These are phyloP conservation scores for Fusarium algeriense DNA, from an alignment of 2,329 filamentous ascomycete genomes.

Conservation along the genomic window DNA sequence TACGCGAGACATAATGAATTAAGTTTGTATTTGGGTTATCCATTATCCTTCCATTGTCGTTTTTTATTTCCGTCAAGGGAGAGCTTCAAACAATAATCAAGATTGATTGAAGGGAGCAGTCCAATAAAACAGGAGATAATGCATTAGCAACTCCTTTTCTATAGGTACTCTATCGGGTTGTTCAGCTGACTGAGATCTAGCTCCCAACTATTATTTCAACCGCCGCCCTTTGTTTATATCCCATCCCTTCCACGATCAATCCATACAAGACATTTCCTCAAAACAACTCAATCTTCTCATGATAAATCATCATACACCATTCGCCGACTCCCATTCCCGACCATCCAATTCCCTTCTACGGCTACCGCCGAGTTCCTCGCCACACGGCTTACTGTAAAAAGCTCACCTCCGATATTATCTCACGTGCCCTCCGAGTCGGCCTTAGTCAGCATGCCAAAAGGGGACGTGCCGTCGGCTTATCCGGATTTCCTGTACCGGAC, in stretches of 20 bases:
- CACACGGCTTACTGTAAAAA: constrained; percentile 19
- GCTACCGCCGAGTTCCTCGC: constrained; percentile 20
- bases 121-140: not conserved
- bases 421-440: constrained; percentile 20
- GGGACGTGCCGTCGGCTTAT: constrained; percentile 23
- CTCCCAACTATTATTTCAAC: too few species aligned
- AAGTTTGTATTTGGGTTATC: not conserved
- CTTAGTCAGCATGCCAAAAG: constrained; percentile 8
- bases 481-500: constrained; percentile 13
- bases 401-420: not conserved
- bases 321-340: not conserved
- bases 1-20: not conserved
- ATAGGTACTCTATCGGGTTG: not conserved
- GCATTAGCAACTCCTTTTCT: not conserved
- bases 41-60: not conserved
- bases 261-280: not conserved
- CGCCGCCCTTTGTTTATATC: not conserved
- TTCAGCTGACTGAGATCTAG: not conserved
- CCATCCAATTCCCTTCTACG: constrained; percentile 5
- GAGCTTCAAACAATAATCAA: not conserved
- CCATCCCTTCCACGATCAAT: not conserved
- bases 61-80: constrained; percentile 13
- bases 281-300: not conserved
- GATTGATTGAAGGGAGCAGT: not conserved
- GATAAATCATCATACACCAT: not conserved